phyloP scores from a whole-genome alignment of 2,329 filamentous ascomycete species.

The Diaporthe destruens region DNA sequence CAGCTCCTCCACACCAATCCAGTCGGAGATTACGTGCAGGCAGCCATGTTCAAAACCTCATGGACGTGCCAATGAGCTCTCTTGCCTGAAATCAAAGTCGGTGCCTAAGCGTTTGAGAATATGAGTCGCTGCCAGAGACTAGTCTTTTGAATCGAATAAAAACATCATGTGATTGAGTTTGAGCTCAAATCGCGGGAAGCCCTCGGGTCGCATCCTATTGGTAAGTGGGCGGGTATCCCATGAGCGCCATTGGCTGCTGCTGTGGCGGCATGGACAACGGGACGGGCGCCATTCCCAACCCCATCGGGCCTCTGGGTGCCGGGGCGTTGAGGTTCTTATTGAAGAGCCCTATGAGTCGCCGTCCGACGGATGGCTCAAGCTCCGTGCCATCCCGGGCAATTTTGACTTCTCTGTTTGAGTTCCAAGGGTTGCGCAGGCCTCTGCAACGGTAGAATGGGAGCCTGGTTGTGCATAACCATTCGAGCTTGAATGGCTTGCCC shows the following conservation, averaged over 20 bases:
- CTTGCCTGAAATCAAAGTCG: background rate
- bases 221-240: constrained; percentile 37
- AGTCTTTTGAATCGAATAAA: background rate
- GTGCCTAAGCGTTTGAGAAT: background rate
- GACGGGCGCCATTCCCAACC: constrained; percentile 26
- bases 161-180: background rate
- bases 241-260: constrained; percentile 36
- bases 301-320: constrained; percentile 38
- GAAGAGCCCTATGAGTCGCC: constrained; percentile 83
- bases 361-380: constrained; percentile 85
- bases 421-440: constrained; percentile 92
- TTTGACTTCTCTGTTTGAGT: constrained; percentile 94
- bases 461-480: constrained; percentile 87
- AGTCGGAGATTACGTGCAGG: constrained; percentile 1
- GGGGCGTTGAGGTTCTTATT: constrained; percentile 55
- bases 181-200: background rate
- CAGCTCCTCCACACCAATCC: background rate
- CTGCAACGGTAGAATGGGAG: constrained; percentile 91
- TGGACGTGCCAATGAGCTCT: background rate
- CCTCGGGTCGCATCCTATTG: constrained; percentile 5
- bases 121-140: background rate
- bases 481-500: constrained; percentile 91
- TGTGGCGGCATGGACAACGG: constrained; percentile 32
- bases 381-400: constrained; percentile 96
- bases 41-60: background rate